Percentiles rank a stretch among this genome's conserved stretches.
phyloP scores from a whole-genome alignment of 75 land plant genomes.

The Sequoiadendron giganteum region DNA sequence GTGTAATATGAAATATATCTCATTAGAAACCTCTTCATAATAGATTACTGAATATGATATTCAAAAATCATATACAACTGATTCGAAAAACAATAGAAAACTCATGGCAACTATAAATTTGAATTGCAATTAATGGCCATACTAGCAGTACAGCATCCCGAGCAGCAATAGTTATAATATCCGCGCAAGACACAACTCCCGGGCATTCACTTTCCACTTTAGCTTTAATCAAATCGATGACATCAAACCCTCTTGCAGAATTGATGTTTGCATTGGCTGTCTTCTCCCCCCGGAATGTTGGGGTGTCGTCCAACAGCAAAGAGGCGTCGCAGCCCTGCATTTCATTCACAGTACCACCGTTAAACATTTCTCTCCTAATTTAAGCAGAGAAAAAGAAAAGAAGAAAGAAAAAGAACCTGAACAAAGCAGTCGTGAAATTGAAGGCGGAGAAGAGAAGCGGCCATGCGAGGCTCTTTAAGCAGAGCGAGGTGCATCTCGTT shows the following conservation, averaged over 20 bases:
- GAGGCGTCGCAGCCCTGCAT: constrained; percentile 12
- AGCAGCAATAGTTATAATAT: constrained; percentile 7
- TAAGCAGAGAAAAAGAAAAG: not conserved
- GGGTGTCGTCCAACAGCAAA: constrained; percentile 4
- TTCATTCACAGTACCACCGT: too few species aligned
- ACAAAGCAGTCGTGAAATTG: constrained; percentile 5
- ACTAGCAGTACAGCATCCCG: constrained; percentile 8
- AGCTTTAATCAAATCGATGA: not conserved
- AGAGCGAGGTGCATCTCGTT: not conserved
- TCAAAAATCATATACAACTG: too few species aligned
- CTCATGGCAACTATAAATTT: too few species aligned
- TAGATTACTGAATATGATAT: too few species aligned
- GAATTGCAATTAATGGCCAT: not conserved
- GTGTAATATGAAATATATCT: too few species aligned
- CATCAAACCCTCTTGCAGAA: constrained; percentile 7
- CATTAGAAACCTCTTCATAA: too few species aligned
- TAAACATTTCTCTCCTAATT: not conserved
- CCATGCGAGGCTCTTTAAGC: constrained; percentile 1
- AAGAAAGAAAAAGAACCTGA: not conserved
- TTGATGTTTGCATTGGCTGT: not conserved
- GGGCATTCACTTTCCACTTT: constrained; percentile 7
- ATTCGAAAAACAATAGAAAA: too few species aligned
- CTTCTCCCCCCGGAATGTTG: not conserved
- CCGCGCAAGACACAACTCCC: constrained; percentile 11
- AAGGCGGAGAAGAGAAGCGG: not conserved